A percentile compares a stretch with the other conserved stretches of the same genome.
phyloP scores from a whole-genome alignment of 1,139 yeast genomes.

The Suhomyces kunorum region DNA sequence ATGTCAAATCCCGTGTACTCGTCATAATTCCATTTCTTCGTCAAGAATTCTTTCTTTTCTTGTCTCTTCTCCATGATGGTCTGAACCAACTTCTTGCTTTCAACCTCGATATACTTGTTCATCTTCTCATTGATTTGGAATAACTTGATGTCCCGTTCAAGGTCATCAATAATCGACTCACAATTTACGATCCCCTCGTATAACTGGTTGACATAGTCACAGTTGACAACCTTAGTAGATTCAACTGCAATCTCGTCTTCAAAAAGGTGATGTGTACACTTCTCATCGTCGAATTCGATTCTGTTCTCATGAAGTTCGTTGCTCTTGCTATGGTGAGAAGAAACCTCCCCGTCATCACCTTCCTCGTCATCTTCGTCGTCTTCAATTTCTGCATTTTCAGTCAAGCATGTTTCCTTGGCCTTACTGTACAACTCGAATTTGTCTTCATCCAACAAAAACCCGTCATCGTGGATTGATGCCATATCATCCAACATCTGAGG shows the following conservation, averaged over 20 bases:
- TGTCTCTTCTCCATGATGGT: slow-evolving; percentile 36
- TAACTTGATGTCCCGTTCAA: slow-evolving; percentile 48
- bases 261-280: slow-evolving; percentile 6
- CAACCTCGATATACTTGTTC: slow-evolving; percentile 34
- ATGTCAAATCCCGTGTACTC: slow-evolving; percentile 56
- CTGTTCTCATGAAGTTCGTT: slow-evolving; percentile 20
- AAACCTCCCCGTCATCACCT: slow-evolving; percentile 25
- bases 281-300: slow-evolving; percentile 9
- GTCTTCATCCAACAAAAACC: slow-evolving; percentile 38
- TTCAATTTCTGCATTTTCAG: slow-evolving; percentile 27
- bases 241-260: slow-evolving; percentile 2
- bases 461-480: slow-evolving; percentile 34
- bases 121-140: slow-evolving; percentile 37
- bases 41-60: slow-evolving; percentile 35
- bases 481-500: slow-evolving; percentile 45
- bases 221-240: slow-evolving; percentile 8
- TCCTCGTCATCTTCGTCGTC: slow-evolving; percentile 33
- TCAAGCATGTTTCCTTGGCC: slow-evolving; percentile 19
- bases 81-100: slow-evolving; percentile 34
- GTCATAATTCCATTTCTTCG: slow-evolving; percentile 54
- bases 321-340: slow-evolving; percentile 20
- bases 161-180: slow-evolving; percentile 35
- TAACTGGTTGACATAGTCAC: slow-evolving; percentile 25
- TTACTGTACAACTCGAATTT: slow-evolving; percentile 33
- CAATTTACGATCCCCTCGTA: slow-evolving; percentile 39